phyloP scores from a whole-genome alignment of 371 early-diverging fungal species.

The Syncephalis fuscata region DNA sequence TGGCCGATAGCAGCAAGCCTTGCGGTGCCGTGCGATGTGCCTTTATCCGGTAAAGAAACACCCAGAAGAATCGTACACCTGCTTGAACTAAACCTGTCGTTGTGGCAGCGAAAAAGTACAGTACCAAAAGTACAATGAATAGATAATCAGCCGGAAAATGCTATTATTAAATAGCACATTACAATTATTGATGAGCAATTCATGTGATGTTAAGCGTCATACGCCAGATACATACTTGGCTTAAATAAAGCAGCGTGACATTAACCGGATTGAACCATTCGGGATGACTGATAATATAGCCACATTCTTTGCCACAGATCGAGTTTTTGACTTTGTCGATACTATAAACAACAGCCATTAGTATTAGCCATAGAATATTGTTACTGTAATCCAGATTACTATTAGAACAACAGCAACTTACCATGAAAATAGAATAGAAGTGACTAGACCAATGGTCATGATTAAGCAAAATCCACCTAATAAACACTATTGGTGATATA shows the following conservation, averaged over 20 bases:
- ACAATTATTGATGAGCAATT: neutral
- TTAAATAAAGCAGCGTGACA: constrained; percentile 31
- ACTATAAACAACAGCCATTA: constrained; percentile 6
- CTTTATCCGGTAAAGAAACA: constrained; percentile 28
- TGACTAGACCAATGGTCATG: no score
- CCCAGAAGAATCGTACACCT: constrained; percentile 45
- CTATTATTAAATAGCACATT: constrained; percentile 4
- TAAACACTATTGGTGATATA: no score
- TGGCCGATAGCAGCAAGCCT: constrained; percentile 29
- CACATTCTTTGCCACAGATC: constrained; percentile 43
- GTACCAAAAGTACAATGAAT: constrained; percentile 34
- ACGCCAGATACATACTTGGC: no score
- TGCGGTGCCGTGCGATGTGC: constrained; percentile 36
- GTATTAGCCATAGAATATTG: no score
- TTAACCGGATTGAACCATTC: constrained; percentile 44
- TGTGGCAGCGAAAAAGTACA: constrained; percentile 41
- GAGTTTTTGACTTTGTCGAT: constrained; percentile 33
- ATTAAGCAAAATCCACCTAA: no score
- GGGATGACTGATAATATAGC: constrained; percentile 37
- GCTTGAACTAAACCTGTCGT: constrained; percentile 34
- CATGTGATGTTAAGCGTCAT: no score
- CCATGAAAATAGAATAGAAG: no score
- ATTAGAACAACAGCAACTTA: no score
- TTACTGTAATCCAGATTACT: no score
- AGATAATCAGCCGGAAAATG: constrained; percentile 42